Percentiles rank a stretch among this genome's conserved stretches.
Evolutionary conservation across 805 yeast species (phyloP).

Genomic region (Metschnikowia santaceciliae): DNA sequence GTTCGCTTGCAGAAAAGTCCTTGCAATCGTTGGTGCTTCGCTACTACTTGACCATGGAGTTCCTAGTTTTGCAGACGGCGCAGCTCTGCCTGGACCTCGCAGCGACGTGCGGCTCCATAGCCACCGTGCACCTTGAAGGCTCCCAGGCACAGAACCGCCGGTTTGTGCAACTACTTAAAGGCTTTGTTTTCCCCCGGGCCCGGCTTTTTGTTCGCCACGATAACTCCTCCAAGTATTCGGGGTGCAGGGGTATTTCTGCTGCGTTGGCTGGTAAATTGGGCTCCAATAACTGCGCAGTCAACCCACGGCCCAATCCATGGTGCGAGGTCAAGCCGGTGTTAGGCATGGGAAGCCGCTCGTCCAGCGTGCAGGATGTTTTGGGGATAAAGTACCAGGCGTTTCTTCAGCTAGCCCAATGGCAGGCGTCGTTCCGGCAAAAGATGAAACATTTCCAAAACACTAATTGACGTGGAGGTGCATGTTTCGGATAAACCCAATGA

Average conservation of each 20-base stretch:
- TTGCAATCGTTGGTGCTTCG: constrained; percentile 33
- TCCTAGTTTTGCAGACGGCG: constrained; percentile 47
- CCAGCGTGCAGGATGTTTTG: constrained; percentile 1
- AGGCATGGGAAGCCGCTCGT: not conserved
- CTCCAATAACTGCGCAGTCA: not conserved
- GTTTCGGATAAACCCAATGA: too few relatives aligned
- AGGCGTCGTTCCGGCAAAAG: constrained; percentile 7
- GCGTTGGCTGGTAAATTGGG: not conserved
- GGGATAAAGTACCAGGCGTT: constrained; percentile 7
- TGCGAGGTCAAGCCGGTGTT: not conserved
- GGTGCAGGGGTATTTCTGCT: constrained; percentile 9
- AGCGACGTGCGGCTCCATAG: constrained; percentile 21
- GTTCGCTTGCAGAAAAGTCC: constrained; percentile 21
- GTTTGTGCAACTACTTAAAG: constrained; percentile 7
- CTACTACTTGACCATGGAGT: constrained; percentile 48
- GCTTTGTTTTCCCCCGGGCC: constrained; percentile 6
- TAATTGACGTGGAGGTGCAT: not conserved
- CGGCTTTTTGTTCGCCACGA: not conserved
- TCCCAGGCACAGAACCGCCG: constrained; percentile 47
- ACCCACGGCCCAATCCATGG: not conserved
- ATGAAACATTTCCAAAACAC: not conserved
- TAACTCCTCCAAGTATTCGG: constrained; percentile 5
- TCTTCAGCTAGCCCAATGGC: constrained; percentile 13
- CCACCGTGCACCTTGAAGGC: constrained; percentile 44
- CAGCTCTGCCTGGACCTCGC: constrained; percentile 30